Conservation (phyloP, 2,329 filamentous ascomycete species). For the Fusarium xyrophilum region DNA sequence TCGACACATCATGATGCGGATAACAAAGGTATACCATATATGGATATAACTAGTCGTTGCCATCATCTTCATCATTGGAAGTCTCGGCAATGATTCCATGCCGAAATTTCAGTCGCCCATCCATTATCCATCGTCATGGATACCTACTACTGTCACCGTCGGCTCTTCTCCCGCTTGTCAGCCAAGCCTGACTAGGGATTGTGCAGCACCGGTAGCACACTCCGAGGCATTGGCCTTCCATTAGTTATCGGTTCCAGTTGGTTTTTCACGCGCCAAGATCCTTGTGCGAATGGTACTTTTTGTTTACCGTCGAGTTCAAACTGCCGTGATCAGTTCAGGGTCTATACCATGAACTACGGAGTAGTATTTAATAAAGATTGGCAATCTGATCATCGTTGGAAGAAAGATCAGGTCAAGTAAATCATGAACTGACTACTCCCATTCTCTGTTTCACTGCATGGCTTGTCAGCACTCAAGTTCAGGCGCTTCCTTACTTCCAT, state of each 20-base stretch:
- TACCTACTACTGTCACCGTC: background rate
- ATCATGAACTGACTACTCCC: background rate
- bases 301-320: background rate
- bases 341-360: background rate
- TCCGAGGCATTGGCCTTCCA: conserved; percentile 5
- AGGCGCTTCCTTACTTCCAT: conserved; percentile 6
- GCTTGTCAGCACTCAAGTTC: background rate
- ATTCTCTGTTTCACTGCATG: conserved; percentile 11
- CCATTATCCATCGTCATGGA: background rate
- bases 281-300: background rate
- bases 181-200: conserved; percentile 16
- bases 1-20: conserved; percentile 4
- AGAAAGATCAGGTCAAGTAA: background rate
- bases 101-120: conserved; percentile 4
- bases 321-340: conserved; percentile 5
- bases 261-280: conserved; percentile 3
- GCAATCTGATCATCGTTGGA: background rate
- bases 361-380: background rate
- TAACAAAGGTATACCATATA: background rate
- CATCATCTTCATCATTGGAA: background rate
- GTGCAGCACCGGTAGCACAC: conserved; percentile 11
- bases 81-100: background rate
- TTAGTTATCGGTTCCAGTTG: conserved; percentile 1
- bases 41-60: background rate
- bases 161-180: conserved; percentile 23